Percentiles rank a stretch among this genome's conserved stretches.
Conservation (phyloP, 2,329 filamentous ascomycete genomes). For the Fusarium scirpi region DNA sequence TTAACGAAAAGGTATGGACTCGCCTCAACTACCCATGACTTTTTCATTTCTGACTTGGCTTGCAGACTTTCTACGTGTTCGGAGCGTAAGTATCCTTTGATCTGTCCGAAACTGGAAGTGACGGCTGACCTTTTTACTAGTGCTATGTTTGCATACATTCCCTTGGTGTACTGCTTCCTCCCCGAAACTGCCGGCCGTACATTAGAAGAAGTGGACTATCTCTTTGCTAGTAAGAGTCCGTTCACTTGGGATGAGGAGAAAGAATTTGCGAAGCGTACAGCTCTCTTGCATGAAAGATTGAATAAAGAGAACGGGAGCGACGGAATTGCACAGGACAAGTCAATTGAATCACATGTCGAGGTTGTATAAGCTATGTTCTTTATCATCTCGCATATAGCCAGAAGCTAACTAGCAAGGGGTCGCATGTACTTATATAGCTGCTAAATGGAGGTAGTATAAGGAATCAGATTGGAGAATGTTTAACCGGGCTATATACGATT, state of each 20-base stretch:
- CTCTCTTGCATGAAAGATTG: constrained; percentile 2
- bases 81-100: background rate
- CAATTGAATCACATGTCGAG: no score
- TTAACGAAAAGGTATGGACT: constrained; percentile 12
- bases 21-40: accelerated
- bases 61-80: constrained; percentile 14
- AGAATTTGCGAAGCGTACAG: constrained; percentile 7
- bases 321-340: no score
- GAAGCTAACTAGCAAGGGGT: no score
- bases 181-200: constrained; percentile 15
- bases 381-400: no score
- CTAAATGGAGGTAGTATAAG: no score
- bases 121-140: background rate
- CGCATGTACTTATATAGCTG: no score
- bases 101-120: no score
- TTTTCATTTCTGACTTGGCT: background rate
- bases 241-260: constrained; percentile 18
- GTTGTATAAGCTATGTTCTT: no score
- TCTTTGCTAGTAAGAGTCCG: constrained; percentile 15
- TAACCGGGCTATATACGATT: no score
- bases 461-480: no score
- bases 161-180: constrained; percentile 14
- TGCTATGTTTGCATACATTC: constrained; percentile 18
- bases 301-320: background rate
- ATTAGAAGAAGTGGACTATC: constrained; percentile 11